Evolutionary conservation across 495 filamentous ascomycete species (phyloP).

Genomic region (Chaetomidium leptoderma): DNA sequence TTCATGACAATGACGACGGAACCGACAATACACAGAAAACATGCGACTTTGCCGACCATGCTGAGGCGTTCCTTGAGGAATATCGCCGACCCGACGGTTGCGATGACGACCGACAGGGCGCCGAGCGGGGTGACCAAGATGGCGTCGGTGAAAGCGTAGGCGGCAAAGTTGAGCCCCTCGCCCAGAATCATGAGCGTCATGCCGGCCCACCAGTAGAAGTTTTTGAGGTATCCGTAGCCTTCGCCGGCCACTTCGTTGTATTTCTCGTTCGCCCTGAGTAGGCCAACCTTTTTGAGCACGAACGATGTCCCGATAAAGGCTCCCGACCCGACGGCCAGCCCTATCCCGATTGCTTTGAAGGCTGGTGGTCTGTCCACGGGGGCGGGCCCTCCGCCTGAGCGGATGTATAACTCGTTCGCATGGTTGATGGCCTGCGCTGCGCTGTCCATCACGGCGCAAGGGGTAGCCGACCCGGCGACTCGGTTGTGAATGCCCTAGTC

Average conservation of each 20-base stretch:
- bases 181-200: conserved; percentile 98
- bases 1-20: conserved; percentile 93
- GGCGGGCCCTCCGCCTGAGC: conserved; percentile 30
- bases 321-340: conserved; percentile 81
- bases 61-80: conserved; percentile 94
- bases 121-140: conserved; percentile 94
- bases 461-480: conserved; percentile 22
- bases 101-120: conserved; percentile 92
- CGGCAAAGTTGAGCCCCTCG: conserved; percentile 95
- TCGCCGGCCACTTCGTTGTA: conserved; percentile 95
- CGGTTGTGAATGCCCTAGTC: conserved; percentile 14
- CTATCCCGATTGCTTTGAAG: conserved; percentile 87
- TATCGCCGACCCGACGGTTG: conserved; percentile 87
- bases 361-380: conserved; percentile 35
- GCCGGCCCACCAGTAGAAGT: conserved; percentile 89
- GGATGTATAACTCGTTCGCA: conserved; percentile 42
- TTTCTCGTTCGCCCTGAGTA: conserved; percentile 90
- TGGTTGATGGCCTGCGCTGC: conserved; percentile 36
- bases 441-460: conserved; percentile 37
- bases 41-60: conserved; percentile 93
- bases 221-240: conserved; percentile 97
- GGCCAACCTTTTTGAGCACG: conserved; percentile 87
- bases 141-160: conserved; percentile 95
- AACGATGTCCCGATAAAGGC: conserved; percentile 94
- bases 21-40: conserved; percentile 90